Percentiles rank a stretch among this genome's conserved stretches.
These are phyloP conservation scores for Neoarthrinium moseri DNA, from an alignment of 2,329 filamentous ascomycete genomes.

Conservation along the genomic window DNA sequence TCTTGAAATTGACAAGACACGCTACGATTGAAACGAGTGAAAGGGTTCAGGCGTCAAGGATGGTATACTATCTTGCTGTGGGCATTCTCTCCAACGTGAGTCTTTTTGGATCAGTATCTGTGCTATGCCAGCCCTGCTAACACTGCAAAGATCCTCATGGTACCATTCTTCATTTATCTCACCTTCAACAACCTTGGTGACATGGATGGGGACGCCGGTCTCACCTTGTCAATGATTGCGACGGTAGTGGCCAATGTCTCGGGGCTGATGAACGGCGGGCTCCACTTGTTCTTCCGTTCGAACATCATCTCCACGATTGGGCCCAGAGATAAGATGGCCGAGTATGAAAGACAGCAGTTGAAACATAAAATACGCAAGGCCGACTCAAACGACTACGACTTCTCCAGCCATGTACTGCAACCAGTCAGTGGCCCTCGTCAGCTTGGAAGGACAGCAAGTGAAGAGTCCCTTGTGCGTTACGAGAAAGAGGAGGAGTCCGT, in stretches of 20 bases:
- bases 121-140: slow-evolving; percentile 21
- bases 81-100: slow-evolving; percentile 58
- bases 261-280: slow-evolving; percentile 61
- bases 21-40: slow-evolving; percentile 56
- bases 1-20: slow-evolving; percentile 54
- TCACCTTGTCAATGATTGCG: slow-evolving; percentile 59
- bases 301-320: slow-evolving; percentile 57
- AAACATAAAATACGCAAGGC: slow-evolving; percentile 31
- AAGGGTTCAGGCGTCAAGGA: slow-evolving; percentile 63
- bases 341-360: slow-evolving; percentile 43
- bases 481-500: slow-evolving; percentile 32
- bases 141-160: slow-evolving; percentile 48
- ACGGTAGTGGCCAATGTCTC: slow-evolving; percentile 66
- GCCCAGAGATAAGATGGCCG: slow-evolving; percentile 42
- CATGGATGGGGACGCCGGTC: slow-evolving; percentile 39
- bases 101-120: slow-evolving; percentile 9
- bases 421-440: slow-evolving; percentile 27
- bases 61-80: slow-evolving; percentile 66
- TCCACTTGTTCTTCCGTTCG: slow-evolving; percentile 67
- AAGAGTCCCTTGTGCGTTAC: slow-evolving; percentile 29
- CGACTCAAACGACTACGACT: slow-evolving; percentile 22
- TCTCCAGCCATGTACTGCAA: slow-evolving; percentile 33
- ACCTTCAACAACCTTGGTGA: slow-evolving; percentile 40
- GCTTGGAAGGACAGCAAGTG: slow-evolving; percentile 31
- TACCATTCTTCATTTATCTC: slow-evolving; percentile 63